These are phyloP conservation scores for Tetrapisispora arboricola DNA, from an alignment of 805 yeast species.

Conservation along the genomic window DNA sequence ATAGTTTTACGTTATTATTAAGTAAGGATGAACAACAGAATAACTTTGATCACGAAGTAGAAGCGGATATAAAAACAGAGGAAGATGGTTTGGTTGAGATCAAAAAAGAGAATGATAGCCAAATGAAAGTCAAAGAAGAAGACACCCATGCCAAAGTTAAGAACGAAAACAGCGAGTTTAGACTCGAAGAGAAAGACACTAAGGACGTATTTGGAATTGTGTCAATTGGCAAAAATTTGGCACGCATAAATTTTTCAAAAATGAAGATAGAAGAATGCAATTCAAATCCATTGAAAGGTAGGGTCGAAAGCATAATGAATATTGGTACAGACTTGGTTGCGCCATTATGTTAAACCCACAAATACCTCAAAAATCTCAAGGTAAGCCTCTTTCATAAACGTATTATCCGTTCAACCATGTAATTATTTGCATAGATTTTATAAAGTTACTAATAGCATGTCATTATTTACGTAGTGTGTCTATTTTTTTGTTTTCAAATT, in stretches of 20 bases:
- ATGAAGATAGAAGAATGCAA: constrained; percentile 59
- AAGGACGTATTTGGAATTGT: constrained; percentile 41
- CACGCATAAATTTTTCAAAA: constrained; percentile 52
- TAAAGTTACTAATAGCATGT: constrained; percentile 1
- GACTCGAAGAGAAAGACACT: no score
- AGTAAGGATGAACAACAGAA: constrained; percentile 9
- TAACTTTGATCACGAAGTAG: not conserved
- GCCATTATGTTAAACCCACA: constrained; percentile 51
- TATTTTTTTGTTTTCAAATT: no score
- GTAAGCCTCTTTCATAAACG: no score
- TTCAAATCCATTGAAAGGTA: constrained; percentile 65
- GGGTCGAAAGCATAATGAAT: constrained; percentile 70
- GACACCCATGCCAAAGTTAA: no score
- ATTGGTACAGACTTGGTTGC: constrained; percentile 77
- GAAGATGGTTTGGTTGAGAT: not conserved
- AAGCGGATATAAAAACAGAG: not conserved
- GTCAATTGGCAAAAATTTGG: constrained; percentile 65
- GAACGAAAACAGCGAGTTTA: no score
- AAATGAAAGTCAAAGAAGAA: not conserved
- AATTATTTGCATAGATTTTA: not conserved
- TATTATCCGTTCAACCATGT: no score
- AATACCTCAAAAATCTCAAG: no score
- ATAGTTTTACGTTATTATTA: constrained; percentile 37
- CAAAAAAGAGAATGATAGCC: constrained; percentile 14
- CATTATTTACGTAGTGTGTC: constrained; percentile 1